Evolutionary conservation across 495 filamentous ascomycete species (phyloP).

Genomic region (Xylaria palmicola): DNA sequence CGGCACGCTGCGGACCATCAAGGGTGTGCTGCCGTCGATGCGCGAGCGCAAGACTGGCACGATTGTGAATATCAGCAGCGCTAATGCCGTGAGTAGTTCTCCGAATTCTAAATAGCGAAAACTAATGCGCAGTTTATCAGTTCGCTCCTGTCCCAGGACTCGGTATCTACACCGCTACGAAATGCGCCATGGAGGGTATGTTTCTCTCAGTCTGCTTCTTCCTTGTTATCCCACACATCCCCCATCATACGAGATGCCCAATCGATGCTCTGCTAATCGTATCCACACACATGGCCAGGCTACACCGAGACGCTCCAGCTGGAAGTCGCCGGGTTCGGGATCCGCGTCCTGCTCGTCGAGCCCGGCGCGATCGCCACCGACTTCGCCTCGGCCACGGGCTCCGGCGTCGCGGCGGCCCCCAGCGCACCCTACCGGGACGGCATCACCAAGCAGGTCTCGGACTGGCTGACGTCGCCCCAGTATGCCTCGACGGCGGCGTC

Average conservation of each 20-base stretch:
- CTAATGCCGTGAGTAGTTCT: conserved; percentile 31
- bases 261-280: background rate
- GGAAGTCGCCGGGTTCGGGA: conserved; percentile 38
- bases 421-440: conserved; percentile 20
- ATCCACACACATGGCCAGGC: background rate
- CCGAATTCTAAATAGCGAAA: no score
- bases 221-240: background rate
- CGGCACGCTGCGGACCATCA: conserved; percentile 41
- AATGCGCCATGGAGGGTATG: conserved; percentile 40
- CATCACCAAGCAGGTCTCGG: conserved; percentile 3
- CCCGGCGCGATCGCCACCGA: conserved; percentile 31
- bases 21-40: conserved; percentile 49
- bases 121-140: no score
- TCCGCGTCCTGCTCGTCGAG: conserved; percentile 37
- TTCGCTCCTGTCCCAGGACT: conserved; percentile 18
- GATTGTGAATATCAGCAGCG: conserved; percentile 41
- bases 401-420: conserved; percentile 13
- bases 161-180: conserved; percentile 43
- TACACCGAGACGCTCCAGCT: conserved; percentile 29
- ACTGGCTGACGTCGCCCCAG: background rate
- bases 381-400: conserved; percentile 2
- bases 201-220: conserved; percentile 4
- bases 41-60: conserved; percentile 42
- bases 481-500: conserved; percentile 1
- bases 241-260: no score